phyloP scores from a whole-genome alignment of 768 basidiomycete species.

The Amanita jacksonii region DNA sequence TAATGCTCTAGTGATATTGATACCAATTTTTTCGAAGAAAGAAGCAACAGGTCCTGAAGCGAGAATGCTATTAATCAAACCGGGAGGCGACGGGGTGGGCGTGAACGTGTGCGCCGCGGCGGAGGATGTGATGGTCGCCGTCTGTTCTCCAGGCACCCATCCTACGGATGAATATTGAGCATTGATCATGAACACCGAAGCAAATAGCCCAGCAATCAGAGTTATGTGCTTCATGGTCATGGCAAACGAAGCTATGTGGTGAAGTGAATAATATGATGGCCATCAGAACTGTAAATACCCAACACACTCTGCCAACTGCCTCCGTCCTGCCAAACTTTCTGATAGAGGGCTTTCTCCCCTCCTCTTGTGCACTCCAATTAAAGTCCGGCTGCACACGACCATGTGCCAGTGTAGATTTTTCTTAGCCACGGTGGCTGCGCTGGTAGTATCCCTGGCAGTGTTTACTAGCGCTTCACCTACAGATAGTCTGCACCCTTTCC shows the following conservation, averaged over 20 bases:
- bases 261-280: neutral
- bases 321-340: too few relatives aligned
- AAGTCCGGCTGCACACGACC: too few relatives aligned
- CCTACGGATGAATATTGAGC: slow-evolving; percentile 77
- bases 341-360: too few relatives aligned
- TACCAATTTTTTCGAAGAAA: slow-evolving; percentile 48
- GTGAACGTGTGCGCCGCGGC: slow-evolving; percentile 15
- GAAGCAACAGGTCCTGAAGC: slow-evolving; percentile 43
- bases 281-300: too few relatives aligned
- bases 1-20: slow-evolving; percentile 59
- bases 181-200: slow-evolving; percentile 18
- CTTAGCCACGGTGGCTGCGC: too few relatives aligned
- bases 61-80: slow-evolving; percentile 27
- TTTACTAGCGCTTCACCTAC: slow-evolving; percentile 8
- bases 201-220: slow-evolving; percentile 24
- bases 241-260: neutral
- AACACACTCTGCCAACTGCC: too few relatives aligned
- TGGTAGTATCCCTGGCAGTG: neutral
- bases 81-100: slow-evolving; percentile 9
- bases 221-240: slow-evolving; percentile 41
- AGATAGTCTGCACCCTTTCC: slow-evolving; percentile 26
- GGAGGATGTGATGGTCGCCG: slow-evolving; percentile 17
- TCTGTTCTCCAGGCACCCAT: slow-evolving; percentile 70
- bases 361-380: too few relatives aligned
- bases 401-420: too few relatives aligned